Base-by-base conservation (phyloP, 129 eudicot species). In the Deinandra increscens region DNA sequence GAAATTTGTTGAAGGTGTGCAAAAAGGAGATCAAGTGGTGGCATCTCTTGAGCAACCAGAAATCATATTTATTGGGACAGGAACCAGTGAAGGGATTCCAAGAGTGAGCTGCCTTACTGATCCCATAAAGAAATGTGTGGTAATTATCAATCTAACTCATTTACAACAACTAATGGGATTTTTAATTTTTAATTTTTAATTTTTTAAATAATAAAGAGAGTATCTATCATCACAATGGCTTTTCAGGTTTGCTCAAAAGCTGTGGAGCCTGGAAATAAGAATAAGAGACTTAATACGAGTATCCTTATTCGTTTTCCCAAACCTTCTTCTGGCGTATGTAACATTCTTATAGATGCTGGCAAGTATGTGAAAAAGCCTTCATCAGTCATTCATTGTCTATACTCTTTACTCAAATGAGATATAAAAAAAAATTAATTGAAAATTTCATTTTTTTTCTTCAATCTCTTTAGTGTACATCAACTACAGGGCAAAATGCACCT, bases 61-160 rank as follows among this genome's bases (percentile, higher is more conserved):
- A 63, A 77, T 92, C 73, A 78, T 92, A 80, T 93, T 94, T 75
- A 7, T 94, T n/a, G 99, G 97, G 66, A 94, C 99, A 9, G 99
- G 99, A 34, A 94, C 99, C 17, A 90, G 97, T 67, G 99, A 94
- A 84, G 99, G 99, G 43, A 85, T 94, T 64, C 97, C 97, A 29
- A 94, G 99, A 37, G 99, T 94, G 58, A 94, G 99, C 91, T 94
- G 99, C 78, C 95, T 94, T 39, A 90, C 99, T 59, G 69, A 90
- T 70, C 91, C 97, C 77, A 18, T 63, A 49, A 87, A 81, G 74
- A 80, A 69, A 69, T 94, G 97, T 56, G 59, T 80, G 81, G 99
- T 90, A 80, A 63, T 65, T 49, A 20, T 50, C 20, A 59, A 20
- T 61, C 62, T 17, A 68, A 76, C 55, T 48, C 44, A 8, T 37